Base-by-base conservation (phyloP, 2,329 filamentous ascomycete genomes). In the Verticillium nonalfalfae region DNA sequence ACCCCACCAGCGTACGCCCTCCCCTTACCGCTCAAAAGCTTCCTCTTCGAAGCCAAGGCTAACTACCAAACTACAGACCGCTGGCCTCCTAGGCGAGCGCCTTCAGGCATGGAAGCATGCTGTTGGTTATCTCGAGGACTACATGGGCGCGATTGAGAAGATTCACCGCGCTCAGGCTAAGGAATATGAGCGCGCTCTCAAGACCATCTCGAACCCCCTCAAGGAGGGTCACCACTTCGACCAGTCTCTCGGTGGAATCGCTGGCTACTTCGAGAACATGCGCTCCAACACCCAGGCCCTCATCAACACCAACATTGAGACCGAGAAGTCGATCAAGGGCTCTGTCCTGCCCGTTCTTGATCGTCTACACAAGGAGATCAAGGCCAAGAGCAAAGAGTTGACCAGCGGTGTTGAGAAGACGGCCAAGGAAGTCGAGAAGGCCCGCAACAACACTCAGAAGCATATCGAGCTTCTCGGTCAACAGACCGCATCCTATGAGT, bases 51-150 rank as follows among this genome's bases (percentile, higher is more conserved):
- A 3, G n/a, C 9, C 33, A n/a, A n/a, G 3, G n/a, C 33, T 35
- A 21, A 56, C 26, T 15, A 34, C 13, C 56, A 14, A 52, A 21
- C 21, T 59, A 21, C 66, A 91, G 88, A 90, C 90, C 26, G 87
- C 89, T n/a, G 88, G 85, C 50, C 83, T 98, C 58, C 88, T 99
- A 66, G 83, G 89, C 60, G 92, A 98, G 79, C 87, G 95, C 66
- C 82, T 99, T 64, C 90, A 91, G 70, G 95, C 95, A 56, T 99
- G 93, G 93, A 98, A 97, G 75, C 94, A 98, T 74, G 91, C 93
- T 64, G 91, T 93, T 65, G 91, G 83, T 61, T 94, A 97, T 72
- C 83, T 99, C 57, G 93, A 98, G 76, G 92, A 96, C 59, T 99
- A 97, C 74, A 83, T 98, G 70, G 80, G 79, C 35, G 88, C 90